Evolutionary conservation across 2,329 filamentous ascomycete genomes (phyloP), one percentile per base, ranked within the genome.

Genomic region (Aspergillus neoniger): DNA sequence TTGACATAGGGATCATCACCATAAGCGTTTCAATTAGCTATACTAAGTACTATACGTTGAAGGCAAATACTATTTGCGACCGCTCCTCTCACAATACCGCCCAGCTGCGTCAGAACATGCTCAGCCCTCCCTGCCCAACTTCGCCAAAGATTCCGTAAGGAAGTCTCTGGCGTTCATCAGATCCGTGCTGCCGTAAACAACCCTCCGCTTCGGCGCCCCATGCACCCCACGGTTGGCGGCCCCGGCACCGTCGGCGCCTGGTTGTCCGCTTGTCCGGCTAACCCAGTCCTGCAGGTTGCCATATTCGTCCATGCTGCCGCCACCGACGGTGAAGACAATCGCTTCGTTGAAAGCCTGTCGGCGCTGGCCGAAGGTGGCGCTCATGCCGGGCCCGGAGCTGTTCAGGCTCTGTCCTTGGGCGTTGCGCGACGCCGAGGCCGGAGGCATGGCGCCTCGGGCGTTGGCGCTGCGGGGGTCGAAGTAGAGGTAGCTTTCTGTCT

Each of bases 231-330:
- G 74, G 63, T 68, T 38, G 5, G 63, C 62, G 5, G 80, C 78
- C 14, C 71, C 68, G 15, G 74, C 73, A 30, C 77, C 79, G 44
- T 81, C 81, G 38, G 78, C 78, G 14, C 86, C 86, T 51, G 83
- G 82, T 51, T 74, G 77, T 43, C 80, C 80, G 54, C 79, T 83
- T 4, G 91, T 92, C 65, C 94, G 85, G 75, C 86, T 87, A 5
- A 94, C 92, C 95, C 95, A 99, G 73, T 98, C 95, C 74, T 96
- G 92, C 74, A 99, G 76, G 76, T 99, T 99, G 19, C 93, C 94
- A 74, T 98, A 99, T 76, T 99, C 95, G 69, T 99, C 95, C 91
- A 99, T 98, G 74, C 92, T 97, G 44, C 95, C 95, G 50, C 96
- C 95, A 4, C 95, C 95, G 3, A 96, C 92, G 0, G 91, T 94